phyloP scores from a whole-genome alignment of 2,329 filamentous ascomycete genomes.

The Verticillium nonalfalfae region DNA sequence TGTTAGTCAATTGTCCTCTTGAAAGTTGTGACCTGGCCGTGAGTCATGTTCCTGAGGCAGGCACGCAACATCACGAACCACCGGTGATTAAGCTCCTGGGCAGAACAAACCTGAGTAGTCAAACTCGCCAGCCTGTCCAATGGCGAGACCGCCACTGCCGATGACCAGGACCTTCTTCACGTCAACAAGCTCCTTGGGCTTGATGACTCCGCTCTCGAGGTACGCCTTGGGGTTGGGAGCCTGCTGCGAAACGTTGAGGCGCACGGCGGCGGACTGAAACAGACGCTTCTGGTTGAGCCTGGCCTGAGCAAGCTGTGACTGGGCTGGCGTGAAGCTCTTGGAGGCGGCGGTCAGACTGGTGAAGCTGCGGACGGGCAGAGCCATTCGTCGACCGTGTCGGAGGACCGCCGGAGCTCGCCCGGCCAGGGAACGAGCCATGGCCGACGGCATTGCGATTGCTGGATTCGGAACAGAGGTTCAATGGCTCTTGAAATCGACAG shows the following conservation, averaged over 20 bases:
- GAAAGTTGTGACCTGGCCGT: conserved; percentile 5
- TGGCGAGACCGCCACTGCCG: conserved; percentile 88
- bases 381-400: conserved; percentile 45
- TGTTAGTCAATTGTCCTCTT: conserved; percentile 5
- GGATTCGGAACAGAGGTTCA: conserved; percentile 5
- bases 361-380: conserved; percentile 37
- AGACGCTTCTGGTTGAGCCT: conserved; percentile 36
- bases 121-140: conserved; percentile 97
- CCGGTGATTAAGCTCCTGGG: background rate
- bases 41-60: conserved; percentile 15
- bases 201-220: conserved; percentile 79
- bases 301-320: conserved; percentile 22
- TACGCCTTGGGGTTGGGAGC: conserved; percentile 82
- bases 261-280: conserved; percentile 38
- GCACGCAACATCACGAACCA: background rate
- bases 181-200: conserved; percentile 71
- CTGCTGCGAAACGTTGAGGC: conserved; percentile 44
- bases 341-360: conserved; percentile 25
- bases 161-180: conserved; percentile 98
- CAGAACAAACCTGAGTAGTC: conserved; percentile 86
- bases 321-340: conserved; percentile 23
- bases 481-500: conserved; percentile 1
- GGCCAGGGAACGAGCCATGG: conserved; percentile 37
- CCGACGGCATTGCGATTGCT: conserved; percentile 27
- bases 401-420: conserved; percentile 52